These are phyloP conservation scores for Macadamia tetraphylla DNA, from an alignment of 164 flowering plant genomes.

Conservation along the genomic window DNA sequence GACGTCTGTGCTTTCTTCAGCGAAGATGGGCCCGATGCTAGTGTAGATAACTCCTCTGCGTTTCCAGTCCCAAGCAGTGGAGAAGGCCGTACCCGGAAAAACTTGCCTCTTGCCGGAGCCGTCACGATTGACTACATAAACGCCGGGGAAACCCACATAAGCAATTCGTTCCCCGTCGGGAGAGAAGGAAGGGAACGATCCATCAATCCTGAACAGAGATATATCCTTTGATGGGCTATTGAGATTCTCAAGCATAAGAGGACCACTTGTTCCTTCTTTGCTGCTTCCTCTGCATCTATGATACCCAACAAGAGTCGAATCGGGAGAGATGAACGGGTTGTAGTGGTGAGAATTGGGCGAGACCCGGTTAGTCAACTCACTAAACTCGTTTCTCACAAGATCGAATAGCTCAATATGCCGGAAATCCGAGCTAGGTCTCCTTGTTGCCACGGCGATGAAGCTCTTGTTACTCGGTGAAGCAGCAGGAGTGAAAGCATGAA, in stretches of 20 bases:
- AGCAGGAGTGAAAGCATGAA: constrained; percentile 90
- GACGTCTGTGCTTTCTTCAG: constrained; percentile 52
- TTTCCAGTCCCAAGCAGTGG: constrained; percentile 78
- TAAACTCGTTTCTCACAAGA: constrained; percentile 35
- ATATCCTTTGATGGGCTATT: constrained; percentile 33
- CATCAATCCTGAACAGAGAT: constrained; percentile 66
- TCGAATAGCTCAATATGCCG: constrained; percentile 78
- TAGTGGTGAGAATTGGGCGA: constrained; percentile 65
- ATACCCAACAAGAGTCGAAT: constrained; percentile 58
- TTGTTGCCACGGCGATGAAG: constrained; percentile 70
- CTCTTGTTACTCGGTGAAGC: constrained; percentile 39
- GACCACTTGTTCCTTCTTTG: constrained; percentile 21
- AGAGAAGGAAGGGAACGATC: constrained; percentile 83
- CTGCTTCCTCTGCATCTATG: constrained; percentile 55
- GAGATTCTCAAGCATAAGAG: constrained; percentile 51
- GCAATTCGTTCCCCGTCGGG: constrained; percentile 71
- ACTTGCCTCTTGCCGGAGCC: constrained; percentile 56
- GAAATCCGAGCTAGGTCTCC: constrained; percentile 54
- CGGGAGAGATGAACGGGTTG: constrained; percentile 78
- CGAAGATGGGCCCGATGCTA: constrained; percentile 61
- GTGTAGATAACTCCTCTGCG: constrained; percentile 69
- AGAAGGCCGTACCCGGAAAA: constrained; percentile 37
- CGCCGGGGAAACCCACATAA: constrained; percentile 55
- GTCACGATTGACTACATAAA: constrained; percentile 62
- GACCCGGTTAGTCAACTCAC: constrained; percentile 45